Base-by-base conservation (phyloP, 2,329 filamentous ascomycete species). In the Xylariaceae sp. region DNA sequence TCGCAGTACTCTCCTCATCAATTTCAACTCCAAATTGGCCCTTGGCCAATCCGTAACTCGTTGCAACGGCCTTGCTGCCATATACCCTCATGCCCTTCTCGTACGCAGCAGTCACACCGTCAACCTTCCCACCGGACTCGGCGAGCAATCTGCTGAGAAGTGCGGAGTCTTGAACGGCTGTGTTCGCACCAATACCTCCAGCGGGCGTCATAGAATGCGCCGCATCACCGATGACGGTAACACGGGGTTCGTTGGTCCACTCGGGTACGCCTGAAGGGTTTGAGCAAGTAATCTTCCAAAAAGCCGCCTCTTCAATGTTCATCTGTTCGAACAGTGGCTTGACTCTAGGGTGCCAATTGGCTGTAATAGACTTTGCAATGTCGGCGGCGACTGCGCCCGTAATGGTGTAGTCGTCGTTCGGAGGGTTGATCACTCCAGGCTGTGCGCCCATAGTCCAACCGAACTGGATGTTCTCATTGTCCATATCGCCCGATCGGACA, bases 251-350 rank as follows among this genome's bases (percentile, higher is more conserved):
- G 36, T 79, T 83, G 7, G 64, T 54, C 81, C 81, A 84, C 36
- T 75, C 68, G 0, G 81, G 80, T 0, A 84, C 77, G 2, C 80
- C 79, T 1, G 68, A 68, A 0, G 80, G 80, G 0, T 70, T 74
- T 0, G 79, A 82, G 52, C 78, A 83, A 2, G 80, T 83, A 38
- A 85, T 83, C 55, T 82, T 84, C 78, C 79, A 83, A 52, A 85
- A 84, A 0, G 81, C 80, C 0, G 80, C 76, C 51, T 84, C 77
- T 0, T 62, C 51, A 44, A 73, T 75, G 5, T 66, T 59, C 76
- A 83, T 82, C 27, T 80, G 55, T 5, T 82, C 77, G 47, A 85
- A 76, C 0, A 85, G 61, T 1, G 78, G 71, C 57, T 68, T 73
- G 37, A 84, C 63, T 3, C 73, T 68, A 11, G 74, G 67, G 56